Evolutionary conservation across 2,329 filamentous ascomycete species (phyloP).

Genomic region (Orbilia ellipsospora): DNA sequence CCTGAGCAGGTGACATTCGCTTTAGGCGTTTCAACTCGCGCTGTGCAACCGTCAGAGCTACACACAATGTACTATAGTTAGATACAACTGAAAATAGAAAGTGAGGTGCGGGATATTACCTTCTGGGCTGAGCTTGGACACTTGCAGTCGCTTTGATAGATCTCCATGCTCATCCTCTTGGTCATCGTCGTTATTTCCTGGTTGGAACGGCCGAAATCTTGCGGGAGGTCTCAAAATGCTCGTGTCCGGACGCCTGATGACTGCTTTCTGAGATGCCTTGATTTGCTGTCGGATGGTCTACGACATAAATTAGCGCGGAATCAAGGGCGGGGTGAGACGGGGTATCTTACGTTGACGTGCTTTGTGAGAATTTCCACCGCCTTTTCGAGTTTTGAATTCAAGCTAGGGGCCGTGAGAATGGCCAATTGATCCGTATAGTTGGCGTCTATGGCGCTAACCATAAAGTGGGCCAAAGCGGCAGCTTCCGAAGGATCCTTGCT

Average conservation of each 20-base stretch:
- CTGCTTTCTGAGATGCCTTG: constrained; percentile 55
- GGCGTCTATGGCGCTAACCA: constrained; percentile 90
- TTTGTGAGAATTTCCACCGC: constrained; percentile 85
- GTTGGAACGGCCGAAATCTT: constrained; percentile 61
- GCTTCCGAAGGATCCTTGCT: constrained; percentile 85
- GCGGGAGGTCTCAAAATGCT: constrained; percentile 55
- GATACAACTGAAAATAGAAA: not conserved
- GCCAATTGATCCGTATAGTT: constrained; percentile 91
- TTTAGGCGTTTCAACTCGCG: constrained; percentile 86
- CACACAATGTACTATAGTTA: constrained; percentile 10
- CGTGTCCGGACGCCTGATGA: constrained; percentile 56
- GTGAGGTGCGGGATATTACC: constrained; percentile 61
- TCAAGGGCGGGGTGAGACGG: constrained; percentile 64
- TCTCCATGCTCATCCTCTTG: constrained; percentile 92
- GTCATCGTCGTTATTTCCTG: constrained; percentile 74
- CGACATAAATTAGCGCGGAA: constrained; percentile 5
- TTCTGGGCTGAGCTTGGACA: constrained; percentile 82
- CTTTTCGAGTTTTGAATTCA: constrained; percentile 80
- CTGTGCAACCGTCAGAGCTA: constrained; percentile 82
- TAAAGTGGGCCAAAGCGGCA: constrained; percentile 90
- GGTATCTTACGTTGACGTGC: constrained; percentile 82
- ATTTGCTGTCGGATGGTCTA: constrained; percentile 49
- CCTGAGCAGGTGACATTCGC: constrained; percentile 96
- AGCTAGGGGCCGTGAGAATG: constrained; percentile 81
- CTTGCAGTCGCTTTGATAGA: constrained; percentile 85